A percentile compares a stretch with the other conserved stretches of the same genome.
Evolutionary conservation across 352 stramenopile species (phyloP).

Genomic region (Globisporangium takayamanum): DNA sequence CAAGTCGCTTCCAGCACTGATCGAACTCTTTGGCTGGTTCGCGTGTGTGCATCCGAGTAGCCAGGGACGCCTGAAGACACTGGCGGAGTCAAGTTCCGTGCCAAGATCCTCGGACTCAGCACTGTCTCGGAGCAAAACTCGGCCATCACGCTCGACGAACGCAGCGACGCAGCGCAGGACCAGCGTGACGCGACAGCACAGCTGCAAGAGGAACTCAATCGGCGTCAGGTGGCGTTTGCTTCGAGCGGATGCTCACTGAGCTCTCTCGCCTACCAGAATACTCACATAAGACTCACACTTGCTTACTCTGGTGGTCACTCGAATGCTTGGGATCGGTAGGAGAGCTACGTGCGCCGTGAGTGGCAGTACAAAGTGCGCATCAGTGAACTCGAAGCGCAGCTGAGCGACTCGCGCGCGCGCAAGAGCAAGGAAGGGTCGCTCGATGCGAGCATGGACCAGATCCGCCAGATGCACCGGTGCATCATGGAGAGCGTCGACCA

Average conservation of each 20-base stretch:
- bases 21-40: too few relatives aligned
- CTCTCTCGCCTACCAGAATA: too few relatives aligned
- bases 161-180: slow-evolving; percentile 18
- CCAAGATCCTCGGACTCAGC: slow-evolving; percentile 46
- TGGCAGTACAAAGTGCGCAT: slow-evolving; percentile 86
- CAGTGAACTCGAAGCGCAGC: slow-evolving; percentile 62
- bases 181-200: slow-evolving; percentile 48
- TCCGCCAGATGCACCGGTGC: slow-evolving; percentile 77
- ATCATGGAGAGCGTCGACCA: slow-evolving; percentile 88
- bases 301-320: too few relatives aligned
- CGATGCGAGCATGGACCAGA: slow-evolving; percentile 71
- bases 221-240: slow-evolving; percentile 29
- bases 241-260: too few relatives aligned
- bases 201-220: slow-evolving; percentile 52
- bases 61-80: slow-evolving; percentile 29
- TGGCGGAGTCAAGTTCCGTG: slow-evolving; percentile 34
- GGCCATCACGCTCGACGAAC: slow-evolving; percentile 20
- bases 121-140: slow-evolving; percentile 38
- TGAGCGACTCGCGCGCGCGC: slow-evolving; percentile 62
- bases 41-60: slow-evolving; percentile 7
- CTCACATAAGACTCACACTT: background rate
- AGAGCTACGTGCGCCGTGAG: slow-evolving; percentile 85
- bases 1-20: too few relatives aligned
- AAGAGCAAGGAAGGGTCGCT: slow-evolving; percentile 61
- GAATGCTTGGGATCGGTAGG: slow-evolving; percentile 16